These are phyloP conservation scores for Colletotrichum karsti DNA, from an alignment of 2,329 filamentous ascomycete species.

Conservation along the genomic window DNA sequence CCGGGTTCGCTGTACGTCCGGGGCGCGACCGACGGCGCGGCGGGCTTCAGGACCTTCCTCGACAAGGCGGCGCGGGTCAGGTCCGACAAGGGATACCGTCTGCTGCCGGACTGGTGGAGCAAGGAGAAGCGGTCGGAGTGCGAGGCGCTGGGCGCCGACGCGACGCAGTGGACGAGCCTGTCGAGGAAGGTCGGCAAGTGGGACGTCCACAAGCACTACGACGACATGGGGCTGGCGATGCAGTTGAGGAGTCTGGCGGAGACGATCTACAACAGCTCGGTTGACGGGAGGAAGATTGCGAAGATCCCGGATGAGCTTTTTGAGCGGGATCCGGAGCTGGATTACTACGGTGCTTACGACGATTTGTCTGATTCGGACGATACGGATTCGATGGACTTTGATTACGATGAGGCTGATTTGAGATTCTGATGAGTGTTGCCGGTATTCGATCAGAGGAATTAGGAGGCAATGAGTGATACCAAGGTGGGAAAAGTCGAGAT, in stretches of 20 bases:
- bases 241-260: conserved; percentile 59
- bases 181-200: conserved; percentile 38
- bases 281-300: not conserved
- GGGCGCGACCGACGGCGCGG: conserved; percentile 30
- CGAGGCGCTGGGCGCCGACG: conserved; percentile 41
- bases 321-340: not conserved
- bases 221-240: conserved; percentile 53
- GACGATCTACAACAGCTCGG: conserved; percentile 36
- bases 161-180: conserved; percentile 39
- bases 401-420: too few relatives aligned
- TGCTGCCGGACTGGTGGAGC: conserved; percentile 57
- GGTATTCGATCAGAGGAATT: too few relatives aligned
- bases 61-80: not conserved
- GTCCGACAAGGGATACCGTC: conserved; percentile 24
- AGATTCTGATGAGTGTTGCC: too few relatives aligned
- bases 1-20: conserved; percentile 20
- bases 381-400: too few relatives aligned
- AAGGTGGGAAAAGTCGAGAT: too few relatives aligned
- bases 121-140: conserved; percentile 46
- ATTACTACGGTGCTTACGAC: not conserved
- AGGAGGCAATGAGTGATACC: too few relatives aligned
- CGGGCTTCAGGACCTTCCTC: conserved; percentile 48
- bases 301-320: not conserved
- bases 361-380: too few relatives aligned
- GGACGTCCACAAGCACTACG: conserved; percentile 51